Conservation (phyloP, 2,329 filamentous ascomycete genomes). For the Dactylella cylindrospora region DNA sequence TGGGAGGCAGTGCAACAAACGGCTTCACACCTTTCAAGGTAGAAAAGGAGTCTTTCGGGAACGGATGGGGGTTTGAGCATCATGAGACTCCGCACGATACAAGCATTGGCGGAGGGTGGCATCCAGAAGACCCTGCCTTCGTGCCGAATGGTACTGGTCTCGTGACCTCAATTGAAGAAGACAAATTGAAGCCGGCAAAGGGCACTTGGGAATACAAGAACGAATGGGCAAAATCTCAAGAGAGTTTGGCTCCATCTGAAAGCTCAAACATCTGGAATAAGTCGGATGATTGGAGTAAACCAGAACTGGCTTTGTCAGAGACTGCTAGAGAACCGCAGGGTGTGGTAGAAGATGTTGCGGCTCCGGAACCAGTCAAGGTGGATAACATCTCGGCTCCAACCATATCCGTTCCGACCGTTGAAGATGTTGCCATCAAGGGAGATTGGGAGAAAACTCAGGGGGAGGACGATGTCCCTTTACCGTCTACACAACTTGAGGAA, state of each 20-base stretch:
- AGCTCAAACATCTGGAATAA: constrained; percentile 33
- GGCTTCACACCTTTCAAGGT: constrained; percentile 25
- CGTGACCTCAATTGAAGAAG: constrained; percentile 5
- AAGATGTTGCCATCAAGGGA: too few relatives aligned
- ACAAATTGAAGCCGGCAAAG: constrained; percentile 30
- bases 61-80: constrained; percentile 33
- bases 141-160: neutral
- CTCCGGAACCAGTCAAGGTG: neutral
- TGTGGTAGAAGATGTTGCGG: neutral
- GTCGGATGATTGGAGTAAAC: constrained; percentile 16
- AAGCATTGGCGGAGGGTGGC: constrained; percentile 10
- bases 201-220: constrained; percentile 35
- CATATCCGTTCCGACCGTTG: neutral
- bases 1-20: constrained; percentile 14
- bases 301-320: constrained; percentile 11
- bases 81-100: constrained; percentile 17
- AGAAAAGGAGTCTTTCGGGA: constrained; percentile 25
- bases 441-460: too few relatives aligned
- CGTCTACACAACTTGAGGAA: constrained; percentile 7
- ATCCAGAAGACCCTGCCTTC: neutral
- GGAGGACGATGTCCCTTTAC: too few relatives aligned
- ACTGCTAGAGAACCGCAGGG: neutral
- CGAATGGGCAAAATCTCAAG: constrained; percentile 39
- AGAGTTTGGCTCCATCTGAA: constrained; percentile 27
- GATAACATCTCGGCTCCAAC: neutral